Evolutionary conservation across 805 yeast species (phyloP).

Genomic region (Saturnispora hagleri): DNA sequence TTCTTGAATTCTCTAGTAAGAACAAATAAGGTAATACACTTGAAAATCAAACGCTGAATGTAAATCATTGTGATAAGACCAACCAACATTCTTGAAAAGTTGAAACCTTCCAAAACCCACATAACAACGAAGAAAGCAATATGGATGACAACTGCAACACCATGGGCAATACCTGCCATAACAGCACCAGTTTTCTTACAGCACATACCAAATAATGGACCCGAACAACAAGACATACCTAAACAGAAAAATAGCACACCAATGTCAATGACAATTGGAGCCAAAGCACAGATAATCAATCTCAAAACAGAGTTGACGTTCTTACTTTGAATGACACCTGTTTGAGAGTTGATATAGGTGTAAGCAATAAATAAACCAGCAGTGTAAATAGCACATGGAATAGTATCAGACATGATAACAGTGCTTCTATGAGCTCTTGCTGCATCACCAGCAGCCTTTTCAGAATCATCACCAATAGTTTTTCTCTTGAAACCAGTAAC

Average conservation of each 20-base stretch:
- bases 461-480: conserved; percentile 67
- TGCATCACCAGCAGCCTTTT: conserved; percentile 77
- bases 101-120: conserved; percentile 96
- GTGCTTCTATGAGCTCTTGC: conserved; percentile 76
- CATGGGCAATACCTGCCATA: conserved; percentile 93
- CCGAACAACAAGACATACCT: conserved; percentile 91
- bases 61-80: conserved; percentile 81
- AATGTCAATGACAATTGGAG: conserved; percentile 83
- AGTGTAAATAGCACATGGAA: conserved; percentile 64
- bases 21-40: conserved; percentile 65
- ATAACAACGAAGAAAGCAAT: conserved; percentile 82
- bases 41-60: conserved; percentile 81
- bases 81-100: conserved; percentile 74
- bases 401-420: conserved; percentile 57
- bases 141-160: conserved; percentile 84
- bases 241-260: conserved; percentile 74
- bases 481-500: conserved; percentile 54
- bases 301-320: conserved; percentile 63
- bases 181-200: conserved; percentile 96
- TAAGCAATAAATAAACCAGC: conserved; percentile 76
- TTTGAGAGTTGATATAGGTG: conserved; percentile 77
- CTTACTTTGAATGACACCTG: conserved; percentile 54
- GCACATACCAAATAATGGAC: conserved; percentile 89
- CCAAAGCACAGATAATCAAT: conserved; percentile 72
- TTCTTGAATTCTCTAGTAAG: conserved; percentile 94